These are phyloP conservation scores for Stachybotrys echinatus DNA, from an alignment of 2,329 filamentous ascomycete species.

Conservation along the genomic window DNA sequence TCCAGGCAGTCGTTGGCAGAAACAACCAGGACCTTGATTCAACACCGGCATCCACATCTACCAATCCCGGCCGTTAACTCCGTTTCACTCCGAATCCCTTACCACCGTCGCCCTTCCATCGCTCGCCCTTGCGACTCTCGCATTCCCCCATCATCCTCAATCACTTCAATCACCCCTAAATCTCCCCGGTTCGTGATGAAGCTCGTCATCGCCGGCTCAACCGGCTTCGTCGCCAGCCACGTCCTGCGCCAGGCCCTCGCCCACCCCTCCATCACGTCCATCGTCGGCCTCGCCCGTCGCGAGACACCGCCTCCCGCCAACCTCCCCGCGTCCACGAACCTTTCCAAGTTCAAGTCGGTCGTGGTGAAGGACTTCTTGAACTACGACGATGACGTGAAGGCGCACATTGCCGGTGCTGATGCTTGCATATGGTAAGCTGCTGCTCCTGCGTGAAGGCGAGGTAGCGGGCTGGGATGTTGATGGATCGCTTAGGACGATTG, in stretches of 20 bases:
- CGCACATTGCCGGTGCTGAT: constrained; percentile 31
- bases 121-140: too few species aligned
- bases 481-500: constrained; percentile 20
- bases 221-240: constrained; percentile 36
- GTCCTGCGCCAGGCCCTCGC: constrained; percentile 36
- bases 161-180: too few species aligned
- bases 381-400: constrained; percentile 33
- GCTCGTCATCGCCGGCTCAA: constrained; percentile 35
- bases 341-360: constrained; percentile 32
- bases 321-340: constrained; percentile 13
- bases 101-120: too few species aligned
- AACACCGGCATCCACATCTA: too few species aligned
- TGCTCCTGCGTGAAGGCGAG: neutral
- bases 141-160: too few species aligned
- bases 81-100: too few species aligned
- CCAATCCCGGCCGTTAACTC: too few species aligned
- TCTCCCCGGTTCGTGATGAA: constrained; percentile 39
- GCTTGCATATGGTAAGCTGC: constrained; percentile 35
- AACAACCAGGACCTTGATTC: too few species aligned
- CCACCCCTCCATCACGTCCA: constrained; percentile 26
- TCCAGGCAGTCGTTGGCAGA: too few species aligned
- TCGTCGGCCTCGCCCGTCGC: constrained; percentile 36
- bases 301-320: constrained; percentile 20
- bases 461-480: too few species aligned
- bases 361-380: constrained; percentile 31